These are phyloP conservation scores for Globisporangium spiculum DNA, from an alignment of 352 stramenopile genomes.

Conservation along the genomic window DNA sequence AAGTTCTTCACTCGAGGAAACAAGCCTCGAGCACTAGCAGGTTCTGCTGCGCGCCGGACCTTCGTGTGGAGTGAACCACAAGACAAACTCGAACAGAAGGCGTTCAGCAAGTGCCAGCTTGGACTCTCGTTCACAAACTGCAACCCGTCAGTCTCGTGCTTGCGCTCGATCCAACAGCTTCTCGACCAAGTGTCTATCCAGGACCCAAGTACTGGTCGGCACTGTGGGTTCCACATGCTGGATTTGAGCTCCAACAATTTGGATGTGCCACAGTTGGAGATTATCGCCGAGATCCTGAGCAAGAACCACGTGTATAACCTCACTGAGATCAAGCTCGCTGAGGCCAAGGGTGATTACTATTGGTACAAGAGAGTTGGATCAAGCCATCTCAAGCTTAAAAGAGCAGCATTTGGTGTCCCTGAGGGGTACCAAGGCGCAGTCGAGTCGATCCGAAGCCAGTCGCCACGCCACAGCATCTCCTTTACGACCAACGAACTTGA, in stretches of 20 bases:
- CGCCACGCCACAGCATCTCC: neutral
- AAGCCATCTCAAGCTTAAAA: neutral
- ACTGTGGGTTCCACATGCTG: neutral
- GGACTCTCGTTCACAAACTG: neutral
- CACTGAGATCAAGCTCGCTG: neutral
- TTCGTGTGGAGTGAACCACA: too few relatives aligned
- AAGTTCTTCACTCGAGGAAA: neutral
- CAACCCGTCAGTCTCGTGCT: neutral
- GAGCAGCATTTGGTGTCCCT: neutral
- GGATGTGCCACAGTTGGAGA: neutral
- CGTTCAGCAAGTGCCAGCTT: neutral
- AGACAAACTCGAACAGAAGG: too few relatives aligned
- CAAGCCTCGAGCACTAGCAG: neutral
- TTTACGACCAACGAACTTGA: neutral
- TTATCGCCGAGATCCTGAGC: neutral
- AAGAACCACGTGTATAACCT: conserved; percentile 1
- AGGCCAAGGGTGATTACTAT: neutral
- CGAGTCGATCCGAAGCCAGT: neutral
- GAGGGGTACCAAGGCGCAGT: neutral
- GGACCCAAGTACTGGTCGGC: neutral
- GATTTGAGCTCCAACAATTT: neutral
- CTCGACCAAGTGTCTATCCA: neutral
- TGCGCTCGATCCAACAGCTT: neutral
- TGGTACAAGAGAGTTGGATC: neutral
- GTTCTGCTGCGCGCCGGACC: too few relatives aligned